Conservation (phyloP, 208 protist genomes). For the Trypanosoma conorhini region DNA sequence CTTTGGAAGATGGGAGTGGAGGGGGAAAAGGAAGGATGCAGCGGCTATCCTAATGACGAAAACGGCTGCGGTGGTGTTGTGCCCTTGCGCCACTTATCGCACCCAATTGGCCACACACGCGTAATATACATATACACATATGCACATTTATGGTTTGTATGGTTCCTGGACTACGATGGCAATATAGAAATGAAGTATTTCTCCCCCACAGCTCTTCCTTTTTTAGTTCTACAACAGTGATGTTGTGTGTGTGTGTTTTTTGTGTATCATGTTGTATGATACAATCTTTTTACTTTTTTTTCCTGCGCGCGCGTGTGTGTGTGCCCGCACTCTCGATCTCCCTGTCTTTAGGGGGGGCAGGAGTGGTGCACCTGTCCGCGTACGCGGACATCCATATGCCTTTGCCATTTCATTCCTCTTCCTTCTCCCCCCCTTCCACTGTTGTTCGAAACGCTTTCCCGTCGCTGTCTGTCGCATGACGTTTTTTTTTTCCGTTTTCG, state of each 20-base stretch:
- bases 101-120: background rate
- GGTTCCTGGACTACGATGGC: background rate
- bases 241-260: background rate
- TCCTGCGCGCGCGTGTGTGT: too few relatives aligned
- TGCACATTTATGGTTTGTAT: background rate
- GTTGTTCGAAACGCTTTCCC: too few relatives aligned
- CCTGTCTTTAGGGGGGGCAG: too few relatives aligned
- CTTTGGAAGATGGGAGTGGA: background rate
- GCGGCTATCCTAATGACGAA: background rate
- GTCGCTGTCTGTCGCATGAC: too few relatives aligned
- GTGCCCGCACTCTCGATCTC: too few relatives aligned
- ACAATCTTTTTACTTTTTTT: background rate
- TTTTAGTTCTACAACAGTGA: background rate
- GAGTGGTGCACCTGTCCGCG: too few relatives aligned
- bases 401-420: too few relatives aligned
- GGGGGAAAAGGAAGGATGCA: too few relatives aligned
- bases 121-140: slow-evolving; percentile 2
- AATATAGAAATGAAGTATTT: background rate
- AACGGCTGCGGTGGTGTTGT: background rate
- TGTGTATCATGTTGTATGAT: background rate
- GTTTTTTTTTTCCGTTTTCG: too few relatives aligned
- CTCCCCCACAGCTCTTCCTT: background rate
- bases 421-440: too few relatives aligned
- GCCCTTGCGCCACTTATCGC: too few relatives aligned
- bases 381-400: too few relatives aligned